A percentile compares a stretch with the other conserved stretches of the same genome.
Conservation (phyloP, 192 early-diverging fungal species). For the Diversispora epigaea region DNA sequence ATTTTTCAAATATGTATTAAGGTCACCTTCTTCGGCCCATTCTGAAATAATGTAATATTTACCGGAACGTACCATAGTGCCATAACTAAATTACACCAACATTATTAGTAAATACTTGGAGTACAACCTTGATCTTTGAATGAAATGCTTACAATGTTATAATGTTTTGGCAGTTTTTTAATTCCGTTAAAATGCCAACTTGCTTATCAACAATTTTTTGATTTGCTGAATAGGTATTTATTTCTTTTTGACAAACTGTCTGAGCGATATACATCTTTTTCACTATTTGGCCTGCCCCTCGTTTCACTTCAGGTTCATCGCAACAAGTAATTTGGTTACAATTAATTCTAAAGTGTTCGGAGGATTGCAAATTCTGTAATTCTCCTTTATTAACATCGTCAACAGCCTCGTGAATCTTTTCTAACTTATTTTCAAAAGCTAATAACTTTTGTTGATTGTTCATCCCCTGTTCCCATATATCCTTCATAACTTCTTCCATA, state of each 20-base stretch:
- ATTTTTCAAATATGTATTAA: background rate
- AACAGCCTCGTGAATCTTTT: background rate
- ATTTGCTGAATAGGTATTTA: background rate
- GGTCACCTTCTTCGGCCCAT: conserved; percentile 6
- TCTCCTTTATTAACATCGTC: background rate
- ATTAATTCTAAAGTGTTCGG: background rate
- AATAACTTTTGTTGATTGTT: background rate
- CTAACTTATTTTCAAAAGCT: background rate
- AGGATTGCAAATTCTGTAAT: background rate
- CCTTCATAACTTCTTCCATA: background rate
- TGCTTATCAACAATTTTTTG: background rate
- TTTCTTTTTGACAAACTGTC: conserved; percentile 2
- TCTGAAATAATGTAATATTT: conserved; percentile 16
- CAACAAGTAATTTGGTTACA: background rate
- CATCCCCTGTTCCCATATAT: background rate
- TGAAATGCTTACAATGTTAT: conserved; percentile 20
- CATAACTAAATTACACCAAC: background rate
- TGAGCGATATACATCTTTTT: conserved; percentile 14
- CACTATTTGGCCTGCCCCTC: background rate
- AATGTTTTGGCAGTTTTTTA: conserved; percentile 18
- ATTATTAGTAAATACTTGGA: background rate
- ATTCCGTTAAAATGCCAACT: conserved; percentile 15
- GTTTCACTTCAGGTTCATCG: background rate
- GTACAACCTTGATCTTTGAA: background rate
- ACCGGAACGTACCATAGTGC: background rate